Percentiles rank a stretch among this genome's conserved stretches.
These are phyloP conservation scores for Starmerella powellii DNA, from an alignment of 805 yeast species.

Conservation along the genomic window DNA sequence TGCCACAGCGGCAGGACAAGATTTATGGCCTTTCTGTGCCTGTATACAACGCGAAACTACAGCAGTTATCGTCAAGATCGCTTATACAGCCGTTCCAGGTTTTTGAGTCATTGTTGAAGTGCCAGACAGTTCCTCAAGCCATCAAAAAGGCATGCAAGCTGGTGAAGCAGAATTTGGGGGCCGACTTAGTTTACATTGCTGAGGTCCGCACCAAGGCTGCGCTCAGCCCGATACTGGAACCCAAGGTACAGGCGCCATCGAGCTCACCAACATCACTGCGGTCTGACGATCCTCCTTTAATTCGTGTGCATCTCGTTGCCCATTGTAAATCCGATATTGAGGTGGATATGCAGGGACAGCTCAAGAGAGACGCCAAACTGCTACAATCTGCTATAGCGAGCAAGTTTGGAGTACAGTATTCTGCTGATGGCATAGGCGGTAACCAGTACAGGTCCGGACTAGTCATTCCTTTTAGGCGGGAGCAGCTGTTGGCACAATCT, in stretches of 20 bases:
- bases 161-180: slow-evolving; percentile 21
- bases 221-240: background rate
- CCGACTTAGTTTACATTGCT: slow-evolving; percentile 23
- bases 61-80: slow-evolving; percentile 4
- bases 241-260: too few species aligned
- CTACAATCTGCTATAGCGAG: slow-evolving; percentile 10
- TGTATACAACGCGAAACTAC: background rate
- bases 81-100: slow-evolving; percentile 25
- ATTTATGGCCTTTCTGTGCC: background rate
- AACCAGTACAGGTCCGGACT: slow-evolving; percentile 8
- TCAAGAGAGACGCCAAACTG: background rate
- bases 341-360: background rate
- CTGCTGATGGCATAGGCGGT: background rate
- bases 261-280: too few species aligned
- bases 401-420: slow-evolving; percentile 12
- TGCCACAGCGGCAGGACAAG: background rate
- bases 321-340: slow-evolving; percentile 3
- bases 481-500: too few species aligned
- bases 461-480: slow-evolving; percentile 12
- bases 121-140: slow-evolving; percentile 21
- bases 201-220: slow-evolving; percentile 18
- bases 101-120: slow-evolving; percentile 20
- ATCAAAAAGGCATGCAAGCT: slow-evolving; percentile 24
- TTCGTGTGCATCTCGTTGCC: slow-evolving; percentile 3
- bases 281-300: too few species aligned